Base-by-base conservation (phyloP, 345 rosid genomes). In the Salix brachista region DNA sequence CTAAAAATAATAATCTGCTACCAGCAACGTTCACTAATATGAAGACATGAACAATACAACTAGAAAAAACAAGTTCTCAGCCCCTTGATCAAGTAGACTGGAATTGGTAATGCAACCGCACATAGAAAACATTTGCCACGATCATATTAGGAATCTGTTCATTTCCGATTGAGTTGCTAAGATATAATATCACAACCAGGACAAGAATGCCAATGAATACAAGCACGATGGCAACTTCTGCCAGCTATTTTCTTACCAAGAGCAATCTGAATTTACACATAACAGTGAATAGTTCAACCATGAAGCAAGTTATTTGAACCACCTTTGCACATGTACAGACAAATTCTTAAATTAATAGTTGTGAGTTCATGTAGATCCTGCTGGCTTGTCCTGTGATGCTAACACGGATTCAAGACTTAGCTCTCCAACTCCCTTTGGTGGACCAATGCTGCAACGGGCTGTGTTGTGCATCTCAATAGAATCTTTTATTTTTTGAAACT, bases 401-500 rank as follows among this genome's bases (percentile, higher is more conserved):
- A 88, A 80, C 36, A 87, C 61, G n/a, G 88, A 76, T 82, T 90
- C 92, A 70, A 90, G 87, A 48, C 82, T 80, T 28, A 94, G 80
- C 25, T 84, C 91, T 79, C 85, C 92, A n/a, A 87, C 86, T 68
- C 85, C 88, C 71, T 82, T 89, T 12, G 90, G 74, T 13, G 97
- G 89, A 67, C 87, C 86, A 0, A 81, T 75, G 86, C 92, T 87
- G 90, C 88, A 83, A 48, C 85, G 91, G 6, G 72, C 87, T 1
- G 91, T 87, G 76, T 83, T 88, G 86, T 94, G 98, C 79, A 71
- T 79, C 86, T 80, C 72, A 54, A 92, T 92, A 2, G 92, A 97
- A 75, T 90, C 97, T 86, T 89, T 94, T 73, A 94, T 90, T 83
- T 92, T 94, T 80, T 91, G 97, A 79, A 94, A 92, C 98, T 94